These are phyloP conservation scores for Penicillium sp. DNA, from an alignment of 2,329 filamentous ascomycete species.

Conservation along the genomic window DNA sequence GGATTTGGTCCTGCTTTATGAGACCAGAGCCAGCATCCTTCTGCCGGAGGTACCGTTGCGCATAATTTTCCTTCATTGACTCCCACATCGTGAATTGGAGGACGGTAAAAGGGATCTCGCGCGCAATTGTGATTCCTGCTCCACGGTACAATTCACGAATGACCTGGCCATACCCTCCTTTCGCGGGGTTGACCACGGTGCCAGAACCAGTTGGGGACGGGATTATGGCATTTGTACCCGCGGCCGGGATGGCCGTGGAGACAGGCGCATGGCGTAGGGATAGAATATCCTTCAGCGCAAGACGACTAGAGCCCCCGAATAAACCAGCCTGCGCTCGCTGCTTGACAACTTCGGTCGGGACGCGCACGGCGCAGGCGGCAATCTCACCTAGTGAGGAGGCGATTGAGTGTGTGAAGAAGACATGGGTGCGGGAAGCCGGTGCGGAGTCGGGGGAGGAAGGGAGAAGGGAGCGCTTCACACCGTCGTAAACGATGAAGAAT, in stretches of 20 bases:
- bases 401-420: constrained; percentile 70
- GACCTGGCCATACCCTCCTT: constrained; percentile 58
- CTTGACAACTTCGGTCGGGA: constrained; percentile 96
- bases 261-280: constrained; percentile 47
- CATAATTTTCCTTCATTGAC: constrained; percentile 70
- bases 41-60: constrained; percentile 46
- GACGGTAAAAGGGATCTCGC: constrained; percentile 96
- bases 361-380: constrained; percentile 86
- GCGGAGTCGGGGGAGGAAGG: constrained; percentile 31
- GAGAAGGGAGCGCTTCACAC: constrained; percentile 63
- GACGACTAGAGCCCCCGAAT: constrained; percentile 70
- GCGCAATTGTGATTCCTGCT: constrained; percentile 88
- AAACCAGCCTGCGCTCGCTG: constrained; percentile 90
- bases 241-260: neutral
- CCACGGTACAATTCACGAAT: constrained; percentile 88
- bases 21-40: constrained; percentile 34
- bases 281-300: constrained; percentile 73
- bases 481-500: constrained; percentile 96
- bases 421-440: constrained; percentile 37
- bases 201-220: constrained; percentile 2
- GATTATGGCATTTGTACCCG: constrained; percentile 5
- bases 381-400: constrained; percentile 87
- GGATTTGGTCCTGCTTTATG: constrained; percentile 53
- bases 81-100: constrained; percentile 99
- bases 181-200: constrained; percentile 38